Evolutionary conservation across 2,329 filamentous ascomycete genomes (phyloP), one percentile per base, ranked within the genome.

Genomic region (Beauveria sp.): DNA sequence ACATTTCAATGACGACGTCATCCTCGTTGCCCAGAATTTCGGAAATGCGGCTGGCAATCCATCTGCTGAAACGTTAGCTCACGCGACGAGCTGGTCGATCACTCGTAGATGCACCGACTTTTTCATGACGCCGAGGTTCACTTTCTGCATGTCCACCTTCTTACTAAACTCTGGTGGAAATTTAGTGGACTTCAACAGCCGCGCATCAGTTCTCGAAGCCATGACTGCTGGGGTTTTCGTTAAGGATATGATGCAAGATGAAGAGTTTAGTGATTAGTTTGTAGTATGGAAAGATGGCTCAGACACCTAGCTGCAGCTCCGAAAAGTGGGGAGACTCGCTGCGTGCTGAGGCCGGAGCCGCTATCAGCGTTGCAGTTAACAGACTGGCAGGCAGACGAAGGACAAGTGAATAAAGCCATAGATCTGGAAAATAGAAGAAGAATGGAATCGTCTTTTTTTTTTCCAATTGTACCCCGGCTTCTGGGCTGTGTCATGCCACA

Each of bases 61-160:
- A 99, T 80, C 92, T 97, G 67, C 40, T 62, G 48, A 28, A 54
- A 62, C n/a, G 60, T 64, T 52, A 63, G 49, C 59, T 62, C 28
- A 60, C 56, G 63, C 54, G 63, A 65, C 61, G 52, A 20, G 18
- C 38, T 24, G 38, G 12, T 57, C 12, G 20, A 20, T 46, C 46
- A 40, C 16, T 42, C 43, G n/a, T 16, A n/a, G 28, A 34, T 58
- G 43, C 64, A 77, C 87, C 71, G 73, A 96, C 90, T 95, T 96
- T 83, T 97, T 97, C 87, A 99, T 96, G 61, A 99, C 90, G 75
- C 96, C 91, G 56, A 96, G 81, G 73, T 99, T 97, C 75, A 99
- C 92, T 79, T 98, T 98, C 68, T 88, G 86, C 85, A 96, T 96
- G 79, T 99, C 93, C 66, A 99, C 95, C 79, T 97, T 97, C 73